Conservation (phyloP, 139 green algal genomes). For the Tetratostichococcus sp. region DNA sequence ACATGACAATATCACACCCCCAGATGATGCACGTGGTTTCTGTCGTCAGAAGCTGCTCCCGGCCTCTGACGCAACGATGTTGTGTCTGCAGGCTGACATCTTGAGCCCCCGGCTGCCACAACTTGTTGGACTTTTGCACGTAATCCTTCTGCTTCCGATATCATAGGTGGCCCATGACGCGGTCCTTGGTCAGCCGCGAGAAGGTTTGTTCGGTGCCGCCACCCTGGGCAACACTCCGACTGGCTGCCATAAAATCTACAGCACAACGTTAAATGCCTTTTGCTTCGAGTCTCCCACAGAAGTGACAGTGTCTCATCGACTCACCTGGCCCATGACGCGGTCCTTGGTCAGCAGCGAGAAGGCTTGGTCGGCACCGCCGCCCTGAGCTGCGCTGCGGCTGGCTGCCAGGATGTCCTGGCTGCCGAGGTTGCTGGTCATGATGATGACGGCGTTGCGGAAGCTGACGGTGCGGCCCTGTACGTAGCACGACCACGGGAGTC, state of each 20-base stretch:
- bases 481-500: not conserved
- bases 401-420: conserved; percentile 58
- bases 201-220: conserved; percentile 10
- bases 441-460: conserved; percentile 58
- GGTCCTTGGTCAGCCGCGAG: conserved; percentile 13
- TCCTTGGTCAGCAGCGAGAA: conserved; percentile 21
- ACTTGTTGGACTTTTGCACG: no score
- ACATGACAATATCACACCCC: no score
- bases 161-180: not conserved
- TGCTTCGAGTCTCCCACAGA: no score
- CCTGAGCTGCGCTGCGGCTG: conserved; percentile 2
- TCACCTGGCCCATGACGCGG: not conserved
- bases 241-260: no score
- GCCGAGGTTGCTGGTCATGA: conserved; percentile 82
- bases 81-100: no score
- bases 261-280: no score
- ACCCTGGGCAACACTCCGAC: not conserved
- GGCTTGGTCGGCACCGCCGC: conserved; percentile 2
- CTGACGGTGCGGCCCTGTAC: conserved; percentile 65
- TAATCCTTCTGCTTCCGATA: no score
- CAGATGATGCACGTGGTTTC: no score
- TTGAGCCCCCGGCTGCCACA: no score
- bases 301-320: no score
- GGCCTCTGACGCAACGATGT: no score
- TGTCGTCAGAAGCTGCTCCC: no score